Conservation (phyloP, 2,329 filamentous ascomycete genomes). For the Pezicula radicicola region DNA sequence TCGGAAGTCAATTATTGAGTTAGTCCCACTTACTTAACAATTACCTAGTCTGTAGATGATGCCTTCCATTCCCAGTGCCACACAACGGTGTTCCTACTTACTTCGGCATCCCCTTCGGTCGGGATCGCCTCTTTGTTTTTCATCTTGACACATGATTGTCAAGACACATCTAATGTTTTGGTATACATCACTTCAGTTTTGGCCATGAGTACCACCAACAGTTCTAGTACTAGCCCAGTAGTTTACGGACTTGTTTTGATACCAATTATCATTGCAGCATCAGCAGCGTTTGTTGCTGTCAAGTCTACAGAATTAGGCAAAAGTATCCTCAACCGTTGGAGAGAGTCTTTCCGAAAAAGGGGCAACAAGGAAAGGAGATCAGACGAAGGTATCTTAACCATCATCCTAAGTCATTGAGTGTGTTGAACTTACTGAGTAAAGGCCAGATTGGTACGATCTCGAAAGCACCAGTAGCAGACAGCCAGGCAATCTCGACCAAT, state of each 20-base stretch:
- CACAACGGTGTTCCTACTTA: too few relatives aligned
- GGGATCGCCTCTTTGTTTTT: background rate
- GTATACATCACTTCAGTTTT: constrained; percentile 23
- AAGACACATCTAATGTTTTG: constrained; percentile 2
- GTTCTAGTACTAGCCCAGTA: constrained; percentile 31
- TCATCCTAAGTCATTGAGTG: too few relatives aligned
- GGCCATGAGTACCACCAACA: constrained; percentile 30
- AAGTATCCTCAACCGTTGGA: constrained; percentile 12
- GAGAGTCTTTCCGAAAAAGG: constrained; percentile 13
- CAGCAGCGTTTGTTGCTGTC: constrained; percentile 28
- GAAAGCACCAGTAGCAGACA: constrained; percentile 28
- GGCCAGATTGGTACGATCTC: constrained; percentile 28
- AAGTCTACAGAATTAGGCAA: constrained; percentile 22
- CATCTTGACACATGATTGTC: too few relatives aligned
- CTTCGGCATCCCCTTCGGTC: too few relatives aligned
- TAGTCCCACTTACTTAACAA: too few relatives aligned
- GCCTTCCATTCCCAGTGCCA: too few relatives aligned
- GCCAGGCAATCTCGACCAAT: constrained; percentile 21
- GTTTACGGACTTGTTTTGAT: constrained; percentile 42
- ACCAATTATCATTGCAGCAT: constrained; percentile 38
- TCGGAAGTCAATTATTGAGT: too few relatives aligned
- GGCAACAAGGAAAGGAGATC: constrained; percentile 20
- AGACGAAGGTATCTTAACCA: constrained; percentile 19
- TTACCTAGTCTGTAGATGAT: too few relatives aligned
- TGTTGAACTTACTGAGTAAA: too few relatives aligned